Evolutionary conservation across 129 eudicot species (phyloP).

Genomic region (Gnaphalium uliginosum): DNA sequence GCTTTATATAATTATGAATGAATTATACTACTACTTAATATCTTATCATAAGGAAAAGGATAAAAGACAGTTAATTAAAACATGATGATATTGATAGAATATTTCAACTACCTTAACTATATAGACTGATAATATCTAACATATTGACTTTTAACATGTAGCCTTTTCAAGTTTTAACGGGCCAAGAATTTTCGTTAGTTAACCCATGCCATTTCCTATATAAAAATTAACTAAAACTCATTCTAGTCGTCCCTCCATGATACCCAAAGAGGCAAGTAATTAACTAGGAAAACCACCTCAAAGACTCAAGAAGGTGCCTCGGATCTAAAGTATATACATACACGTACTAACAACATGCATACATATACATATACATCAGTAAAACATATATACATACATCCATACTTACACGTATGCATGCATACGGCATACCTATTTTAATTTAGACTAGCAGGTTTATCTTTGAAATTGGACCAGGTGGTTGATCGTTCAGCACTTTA

Average conservation of each 20-base stretch:
- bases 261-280: slow-evolving; percentile 4
- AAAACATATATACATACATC: not conserved
- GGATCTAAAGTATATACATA: not conserved
- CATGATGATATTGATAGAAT: too few species aligned
- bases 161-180: slow-evolving; percentile 10
- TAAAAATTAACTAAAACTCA: slow-evolving; percentile 1
- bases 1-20: not conserved
- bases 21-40: not conserved
- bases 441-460: too few species aligned
- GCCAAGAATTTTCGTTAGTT: slow-evolving; percentile 4
- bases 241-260: slow-evolving; percentile 5
- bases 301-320: slow-evolving; percentile 9
- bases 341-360: not conserved
- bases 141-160: not conserved
- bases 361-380: not conserved
- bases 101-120: not conserved
- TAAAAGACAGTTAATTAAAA: too few species aligned
- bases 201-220: not conserved
- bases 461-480: too few species aligned
- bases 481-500: too few species aligned
- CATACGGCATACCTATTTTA: not conserved
- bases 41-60: too few species aligned
- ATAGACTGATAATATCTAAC: not conserved
- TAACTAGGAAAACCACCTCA: not conserved
- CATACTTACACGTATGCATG: not conserved